Percentiles rank a stretch among this genome's conserved stretches.
These are phyloP conservation scores for Escallonia herrerae DNA, from an alignment of 129 eudicot genomes.

Conservation along the genomic window DNA sequence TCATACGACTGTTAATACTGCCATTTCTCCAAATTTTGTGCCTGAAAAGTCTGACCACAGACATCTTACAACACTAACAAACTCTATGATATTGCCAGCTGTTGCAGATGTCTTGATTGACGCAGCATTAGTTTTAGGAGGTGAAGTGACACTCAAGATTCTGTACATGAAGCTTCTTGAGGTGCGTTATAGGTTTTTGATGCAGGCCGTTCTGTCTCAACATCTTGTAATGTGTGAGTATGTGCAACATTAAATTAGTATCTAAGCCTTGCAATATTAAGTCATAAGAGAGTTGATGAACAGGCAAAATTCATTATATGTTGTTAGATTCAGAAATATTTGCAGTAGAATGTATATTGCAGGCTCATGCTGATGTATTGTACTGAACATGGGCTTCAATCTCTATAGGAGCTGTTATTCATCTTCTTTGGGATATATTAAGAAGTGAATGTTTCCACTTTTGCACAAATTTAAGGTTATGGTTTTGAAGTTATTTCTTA, in stretches of 20 bases:
- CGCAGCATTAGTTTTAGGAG: conserved; percentile 96
- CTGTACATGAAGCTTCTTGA: conserved; percentile 90
- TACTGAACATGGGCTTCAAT: too few relatives aligned
- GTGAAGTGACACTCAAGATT: conserved; percentile 76
- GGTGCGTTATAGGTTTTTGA: conserved; percentile 39
- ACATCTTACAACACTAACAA: conserved; percentile 15
- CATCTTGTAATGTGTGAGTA: too few relatives aligned
- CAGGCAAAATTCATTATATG: too few relatives aligned
- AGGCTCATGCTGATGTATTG: too few relatives aligned
- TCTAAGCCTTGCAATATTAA: too few relatives aligned
- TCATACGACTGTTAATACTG: not conserved
- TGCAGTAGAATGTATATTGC: too few relatives aligned
- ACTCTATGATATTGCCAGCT: conserved; percentile 46
- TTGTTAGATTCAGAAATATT: too few relatives aligned
- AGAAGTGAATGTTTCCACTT: not conserved
- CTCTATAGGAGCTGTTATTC: too few relatives aligned
- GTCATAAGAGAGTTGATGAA: too few relatives aligned
- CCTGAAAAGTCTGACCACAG: not conserved
- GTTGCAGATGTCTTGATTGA: conserved; percentile 98
- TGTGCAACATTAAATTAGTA: too few relatives aligned
- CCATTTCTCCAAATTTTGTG: conserved; percentile 4
- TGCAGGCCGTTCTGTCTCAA: not conserved
- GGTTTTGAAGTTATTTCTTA: conserved; percentile 10
- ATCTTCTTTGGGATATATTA: too few relatives aligned
- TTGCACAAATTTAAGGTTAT: not conserved